Evolutionary conservation across 176 grass and related monocot genomes (phyloP).

Genomic region (Oryza officinalis): DNA sequence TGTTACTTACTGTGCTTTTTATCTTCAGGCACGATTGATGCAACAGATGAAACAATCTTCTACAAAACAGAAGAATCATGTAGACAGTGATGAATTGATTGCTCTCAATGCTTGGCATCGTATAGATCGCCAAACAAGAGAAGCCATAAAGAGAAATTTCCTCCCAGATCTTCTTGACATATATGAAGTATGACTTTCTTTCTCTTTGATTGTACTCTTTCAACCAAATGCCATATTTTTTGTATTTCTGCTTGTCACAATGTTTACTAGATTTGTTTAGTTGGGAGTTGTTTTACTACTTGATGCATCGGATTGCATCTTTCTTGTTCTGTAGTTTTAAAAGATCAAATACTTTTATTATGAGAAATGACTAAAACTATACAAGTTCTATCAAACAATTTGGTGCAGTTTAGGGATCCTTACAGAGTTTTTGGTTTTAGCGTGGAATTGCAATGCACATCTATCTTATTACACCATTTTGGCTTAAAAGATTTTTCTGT

Average conservation of each 20-base stretch:
- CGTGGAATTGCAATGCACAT: neutral
- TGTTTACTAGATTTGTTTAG: neutral
- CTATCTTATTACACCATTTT: neutral
- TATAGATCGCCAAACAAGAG: conserved; percentile 80
- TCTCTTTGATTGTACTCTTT: neutral
- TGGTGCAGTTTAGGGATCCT: neutral
- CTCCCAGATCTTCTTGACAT: conserved; percentile 70
- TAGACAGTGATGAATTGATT: conserved; percentile 52
- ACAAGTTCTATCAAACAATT: neutral
- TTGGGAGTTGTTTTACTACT: neutral
- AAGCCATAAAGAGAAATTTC: conserved; percentile 73
- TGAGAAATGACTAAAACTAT: neutral
- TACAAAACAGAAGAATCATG: conserved; percentile 49
- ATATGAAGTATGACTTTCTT: conserved; percentile 59
- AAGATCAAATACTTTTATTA: neutral
- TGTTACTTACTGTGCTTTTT: neutral
- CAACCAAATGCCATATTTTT: neutral
- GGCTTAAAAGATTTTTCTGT: neutral
- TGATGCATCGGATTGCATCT: neutral
- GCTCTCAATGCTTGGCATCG: conserved; percentile 73
- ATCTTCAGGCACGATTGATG: conserved; percentile 65
- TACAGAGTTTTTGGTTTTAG: neutral
- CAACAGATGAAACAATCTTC: conserved; percentile 45
- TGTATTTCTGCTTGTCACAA: neutral
- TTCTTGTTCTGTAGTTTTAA: neutral